These are phyloP conservation scores for Talaromyces borbonicus DNA, from an alignment of 495 filamentous ascomycete genomes.

Conservation along the genomic window DNA sequence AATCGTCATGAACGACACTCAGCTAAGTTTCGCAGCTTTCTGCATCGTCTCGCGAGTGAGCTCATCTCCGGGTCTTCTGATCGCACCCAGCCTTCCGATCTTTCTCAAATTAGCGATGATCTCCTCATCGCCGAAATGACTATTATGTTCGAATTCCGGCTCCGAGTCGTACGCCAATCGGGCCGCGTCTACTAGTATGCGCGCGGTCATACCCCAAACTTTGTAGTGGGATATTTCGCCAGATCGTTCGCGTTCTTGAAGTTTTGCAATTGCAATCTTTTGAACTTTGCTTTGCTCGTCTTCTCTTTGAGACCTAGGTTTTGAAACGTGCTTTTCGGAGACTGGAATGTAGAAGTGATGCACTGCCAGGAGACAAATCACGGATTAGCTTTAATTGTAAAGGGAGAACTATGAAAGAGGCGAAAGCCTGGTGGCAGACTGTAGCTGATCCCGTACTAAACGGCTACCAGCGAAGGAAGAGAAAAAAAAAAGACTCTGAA, in stretches of 20 bases:
- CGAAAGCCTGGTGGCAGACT: constrained; percentile 1
- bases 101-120: constrained; percentile 54
- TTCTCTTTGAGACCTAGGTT: constrained; percentile 39
- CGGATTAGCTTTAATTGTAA: too few species aligned
- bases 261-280: constrained; percentile 20
- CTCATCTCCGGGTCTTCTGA: constrained; percentile 29
- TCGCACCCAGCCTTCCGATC: constrained; percentile 45
- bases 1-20: too few species aligned
- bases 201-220: constrained; percentile 87
- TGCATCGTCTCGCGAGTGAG: constrained; percentile 50
- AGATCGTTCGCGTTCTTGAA: constrained; percentile 33
- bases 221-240: constrained; percentile 49
- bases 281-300: constrained; percentile 9
- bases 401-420: background rate
- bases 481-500: too few species aligned
- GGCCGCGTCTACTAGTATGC: constrained; percentile 79
- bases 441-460: too few species aligned
- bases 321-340: constrained; percentile 47
- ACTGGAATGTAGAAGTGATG: constrained; percentile 86
- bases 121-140: constrained; percentile 69
- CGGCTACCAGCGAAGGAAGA: too few species aligned
- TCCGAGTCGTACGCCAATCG: constrained; percentile 69
- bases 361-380: too few species aligned
- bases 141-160: constrained; percentile 77
- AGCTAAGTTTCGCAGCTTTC: constrained; percentile 44